phyloP scores from a whole-genome alignment of 352 stramenopile species.

The Phytophthora aleatoria region DNA sequence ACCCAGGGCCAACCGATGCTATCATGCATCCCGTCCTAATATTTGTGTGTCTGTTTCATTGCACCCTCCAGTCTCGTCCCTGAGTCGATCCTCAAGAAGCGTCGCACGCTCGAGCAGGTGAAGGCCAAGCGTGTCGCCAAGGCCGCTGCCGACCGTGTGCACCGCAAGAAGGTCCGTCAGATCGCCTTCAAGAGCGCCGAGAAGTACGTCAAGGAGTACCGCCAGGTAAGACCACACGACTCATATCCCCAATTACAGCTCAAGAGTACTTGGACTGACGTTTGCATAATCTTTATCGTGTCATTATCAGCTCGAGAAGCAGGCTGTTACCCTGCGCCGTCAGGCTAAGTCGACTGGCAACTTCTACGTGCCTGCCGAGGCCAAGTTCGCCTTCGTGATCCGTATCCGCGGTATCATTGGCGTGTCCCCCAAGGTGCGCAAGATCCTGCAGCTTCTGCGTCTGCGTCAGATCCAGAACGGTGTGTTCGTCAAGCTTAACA shows the following conservation, averaged over 20 bases:
- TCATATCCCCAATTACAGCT: too few relatives aligned
- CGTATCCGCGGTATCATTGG: conserved; percentile 99
- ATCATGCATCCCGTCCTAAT: conserved; percentile 80
- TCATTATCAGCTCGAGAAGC: conserved; percentile 84
- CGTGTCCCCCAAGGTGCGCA: conserved; percentile 92
- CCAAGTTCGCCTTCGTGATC: conserved; percentile 98
- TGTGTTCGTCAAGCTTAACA: conserved; percentile 99
- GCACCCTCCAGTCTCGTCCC: conserved; percentile 72
- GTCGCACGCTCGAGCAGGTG: conserved; percentile 85
- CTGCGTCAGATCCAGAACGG: conserved; percentile 99
- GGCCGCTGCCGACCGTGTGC: conserved; percentile 74
- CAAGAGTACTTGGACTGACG: too few relatives aligned
- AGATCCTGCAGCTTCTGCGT: conserved; percentile 99
- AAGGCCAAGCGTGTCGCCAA: conserved; percentile 87
- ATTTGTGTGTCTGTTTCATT: conserved; percentile 24
- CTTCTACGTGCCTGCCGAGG: conserved; percentile 97
- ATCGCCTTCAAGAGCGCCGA: conserved; percentile 96
- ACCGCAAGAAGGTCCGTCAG: conserved; percentile 88
- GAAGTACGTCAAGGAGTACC: conserved; percentile 99
- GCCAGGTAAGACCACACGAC: conserved; percentile 53
- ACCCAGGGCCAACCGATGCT: conserved; percentile 30
- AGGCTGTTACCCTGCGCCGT: conserved; percentile 93
- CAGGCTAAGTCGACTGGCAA: conserved; percentile 96
- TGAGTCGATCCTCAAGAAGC: conserved; percentile 92
- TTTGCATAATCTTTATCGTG: not conserved